Percentiles rank a stretch among this genome's conserved stretches.
These are phyloP conservation scores for Lycium barbarum DNA, from an alignment of 257 asterid species.

Conservation along the genomic window DNA sequence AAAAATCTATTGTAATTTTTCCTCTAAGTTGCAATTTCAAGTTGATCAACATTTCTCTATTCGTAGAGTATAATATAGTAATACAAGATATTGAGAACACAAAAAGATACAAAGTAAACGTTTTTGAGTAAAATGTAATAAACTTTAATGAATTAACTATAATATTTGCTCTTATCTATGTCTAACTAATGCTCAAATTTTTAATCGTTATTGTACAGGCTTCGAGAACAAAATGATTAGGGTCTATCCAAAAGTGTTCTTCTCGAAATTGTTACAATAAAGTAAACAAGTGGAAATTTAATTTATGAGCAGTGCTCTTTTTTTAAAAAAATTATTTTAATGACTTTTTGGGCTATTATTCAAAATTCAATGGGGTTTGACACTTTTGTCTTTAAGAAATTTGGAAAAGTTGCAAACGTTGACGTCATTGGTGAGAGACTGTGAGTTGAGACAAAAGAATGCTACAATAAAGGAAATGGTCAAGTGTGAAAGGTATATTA, in stretches of 20 bases:
- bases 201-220: not conserved
- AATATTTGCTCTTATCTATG: not conserved
- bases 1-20: too few relatives aligned
- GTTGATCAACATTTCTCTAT: too few relatives aligned
- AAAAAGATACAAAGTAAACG: not conserved
- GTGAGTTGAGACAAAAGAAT: not conserved
- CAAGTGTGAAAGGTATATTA: not conserved
- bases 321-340: not conserved
- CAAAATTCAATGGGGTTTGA: not conserved
- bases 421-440: constrained; percentile 15
- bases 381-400: not conserved
- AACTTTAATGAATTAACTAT: not conserved
- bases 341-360: not conserved
- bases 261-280: not conserved
- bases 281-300: not conserved
- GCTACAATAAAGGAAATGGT: not conserved
- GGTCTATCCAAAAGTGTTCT: not conserved
- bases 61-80: not conserved
- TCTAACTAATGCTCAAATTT: not conserved
- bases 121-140: not conserved
- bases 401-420: not conserved
- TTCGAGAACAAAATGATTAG: not conserved
- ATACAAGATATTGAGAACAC: not conserved
- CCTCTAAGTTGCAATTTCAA: too few relatives aligned
- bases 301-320: not conserved